A percentile compares a stretch with the other conserved stretches of the same genome.
These are phyloP conservation scores for Penicillium sp. DNA, from an alignment of 2,329 filamentous ascomycete genomes.

Conservation along the genomic window DNA sequence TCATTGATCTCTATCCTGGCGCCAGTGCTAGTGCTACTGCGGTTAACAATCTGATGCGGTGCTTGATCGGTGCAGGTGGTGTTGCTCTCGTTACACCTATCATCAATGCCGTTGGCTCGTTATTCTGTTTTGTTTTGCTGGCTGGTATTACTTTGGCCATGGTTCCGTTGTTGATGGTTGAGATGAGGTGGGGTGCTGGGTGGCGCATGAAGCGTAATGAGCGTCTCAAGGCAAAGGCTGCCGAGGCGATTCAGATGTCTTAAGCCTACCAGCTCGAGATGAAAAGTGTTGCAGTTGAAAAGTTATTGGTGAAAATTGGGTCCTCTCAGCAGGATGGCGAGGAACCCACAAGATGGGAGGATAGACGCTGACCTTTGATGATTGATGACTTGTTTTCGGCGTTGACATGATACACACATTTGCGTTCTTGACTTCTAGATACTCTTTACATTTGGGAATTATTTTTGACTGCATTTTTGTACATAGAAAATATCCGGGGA, in stretches of 20 bases:
- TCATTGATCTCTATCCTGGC: conserved; percentile 40
- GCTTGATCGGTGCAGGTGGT: conserved; percentile 37
- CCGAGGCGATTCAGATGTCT: background rate
- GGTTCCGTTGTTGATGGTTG: conserved; percentile 25
- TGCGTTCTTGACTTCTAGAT: background rate
- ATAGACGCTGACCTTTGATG: background rate
- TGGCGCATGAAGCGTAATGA: conserved; percentile 28
- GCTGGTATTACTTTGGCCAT: conserved; percentile 28
- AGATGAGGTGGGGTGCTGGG: conserved; percentile 27
- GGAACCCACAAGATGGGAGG: background rate
- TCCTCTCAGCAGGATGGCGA: background rate
- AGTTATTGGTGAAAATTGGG: background rate
- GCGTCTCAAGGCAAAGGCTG: conserved; percentile 14
- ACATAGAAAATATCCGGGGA: background rate
- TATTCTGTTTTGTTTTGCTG: conserved; percentile 28
- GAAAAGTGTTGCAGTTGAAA: background rate
- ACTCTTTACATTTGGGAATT: background rate
- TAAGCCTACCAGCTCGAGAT: background rate
- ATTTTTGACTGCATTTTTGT: background rate
- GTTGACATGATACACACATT: background rate
- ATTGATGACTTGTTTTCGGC: conserved; percentile 2
- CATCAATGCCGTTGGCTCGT: conserved; percentile 33
- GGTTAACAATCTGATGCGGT: conserved; percentile 39
- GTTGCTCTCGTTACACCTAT: conserved; percentile 34
- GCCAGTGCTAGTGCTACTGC: conserved; percentile 38